Evolutionary conservation across 2,329 filamentous ascomycete genomes (phyloP).

Genomic region (Davidsoniella australis): DNA sequence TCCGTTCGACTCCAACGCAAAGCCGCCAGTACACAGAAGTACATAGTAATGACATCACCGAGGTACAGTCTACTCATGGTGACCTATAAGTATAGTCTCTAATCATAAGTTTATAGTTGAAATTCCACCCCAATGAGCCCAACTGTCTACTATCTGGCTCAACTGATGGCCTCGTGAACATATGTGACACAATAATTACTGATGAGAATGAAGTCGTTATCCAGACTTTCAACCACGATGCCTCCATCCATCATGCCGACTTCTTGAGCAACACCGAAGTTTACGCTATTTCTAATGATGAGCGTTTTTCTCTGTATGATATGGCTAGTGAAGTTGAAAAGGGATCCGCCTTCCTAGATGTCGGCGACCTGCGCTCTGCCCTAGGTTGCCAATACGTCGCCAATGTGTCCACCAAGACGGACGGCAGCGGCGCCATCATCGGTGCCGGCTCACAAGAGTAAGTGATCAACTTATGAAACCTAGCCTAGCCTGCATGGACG

Average conservation of each 20-base stretch:
- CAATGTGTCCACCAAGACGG: constrained; percentile 43
- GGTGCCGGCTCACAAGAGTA: constrained; percentile 53
- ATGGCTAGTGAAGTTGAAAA: constrained; percentile 45
- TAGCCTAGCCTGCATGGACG: not conserved
- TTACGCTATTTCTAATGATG: constrained; percentile 61
- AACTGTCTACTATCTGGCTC: constrained; percentile 56
- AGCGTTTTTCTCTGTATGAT: constrained; percentile 58
- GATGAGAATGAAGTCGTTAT: constrained; percentile 65
- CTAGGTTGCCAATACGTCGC: constrained; percentile 59
- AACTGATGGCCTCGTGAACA: constrained; percentile 62
- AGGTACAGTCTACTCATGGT: constrained; percentile 17
- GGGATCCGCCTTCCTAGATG: constrained; percentile 36
- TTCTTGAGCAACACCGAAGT: constrained; percentile 50
- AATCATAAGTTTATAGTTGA: constrained; percentile 14
- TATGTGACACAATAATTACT: constrained; percentile 52
- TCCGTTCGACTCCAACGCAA: constrained; percentile 30
- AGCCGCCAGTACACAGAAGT: constrained; percentile 43
- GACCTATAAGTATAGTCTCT: not conserved
- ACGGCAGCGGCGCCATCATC: constrained; percentile 40
- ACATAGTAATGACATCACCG: constrained; percentile 51
- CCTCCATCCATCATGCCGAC: constrained; percentile 57
- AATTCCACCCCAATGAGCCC: constrained; percentile 41
- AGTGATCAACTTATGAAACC: constrained; percentile 17
- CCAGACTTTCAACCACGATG: constrained; percentile 62
- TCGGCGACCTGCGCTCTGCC: constrained; percentile 52